Evolutionary conservation across 768 basidiomycete genomes (phyloP).

Genomic region (Lactifluus volemus): DNA sequence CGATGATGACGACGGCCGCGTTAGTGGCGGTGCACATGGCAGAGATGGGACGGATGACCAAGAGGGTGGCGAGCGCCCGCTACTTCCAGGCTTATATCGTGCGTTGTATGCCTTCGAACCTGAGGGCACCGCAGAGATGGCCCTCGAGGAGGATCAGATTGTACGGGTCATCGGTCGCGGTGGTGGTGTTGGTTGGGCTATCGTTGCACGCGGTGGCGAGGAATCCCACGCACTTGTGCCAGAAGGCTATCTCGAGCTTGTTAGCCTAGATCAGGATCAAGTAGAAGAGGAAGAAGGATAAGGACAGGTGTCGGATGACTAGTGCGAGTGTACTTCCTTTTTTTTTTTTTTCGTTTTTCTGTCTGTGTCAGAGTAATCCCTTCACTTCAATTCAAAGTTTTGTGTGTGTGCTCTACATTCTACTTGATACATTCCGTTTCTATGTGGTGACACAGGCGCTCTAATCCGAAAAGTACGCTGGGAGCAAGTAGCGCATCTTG

Average conservation of each 20-base stretch:
- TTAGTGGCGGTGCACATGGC: neutral
- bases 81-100: constrained; percentile 65
- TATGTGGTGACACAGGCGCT: neutral
- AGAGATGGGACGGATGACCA: constrained; percentile 22
- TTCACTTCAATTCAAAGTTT: neutral
- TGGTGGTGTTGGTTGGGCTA: constrained; percentile 76
- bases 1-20: constrained; percentile 22
- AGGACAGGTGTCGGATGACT: neutral
- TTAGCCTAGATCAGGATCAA: constrained; percentile 30
- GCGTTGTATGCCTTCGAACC: constrained; percentile 74
- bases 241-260: constrained; percentile 63
- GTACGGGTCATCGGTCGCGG: constrained; percentile 67
- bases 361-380: neutral
- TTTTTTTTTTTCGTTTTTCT: neutral
- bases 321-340: neutral
- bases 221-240: constrained; percentile 63
- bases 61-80: constrained; percentile 27
- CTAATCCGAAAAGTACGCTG: constrained; percentile 52
- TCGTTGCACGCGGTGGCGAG: constrained; percentile 44
- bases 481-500: constrained; percentile 70
- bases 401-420: neutral
- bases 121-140: constrained; percentile 79
- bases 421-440: neutral
- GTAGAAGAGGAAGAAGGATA: constrained; percentile 12
- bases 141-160: constrained; percentile 64